Base-by-base conservation (phyloP, 495 filamentous ascomycete species). In the Aspergillus sparsus region DNA sequence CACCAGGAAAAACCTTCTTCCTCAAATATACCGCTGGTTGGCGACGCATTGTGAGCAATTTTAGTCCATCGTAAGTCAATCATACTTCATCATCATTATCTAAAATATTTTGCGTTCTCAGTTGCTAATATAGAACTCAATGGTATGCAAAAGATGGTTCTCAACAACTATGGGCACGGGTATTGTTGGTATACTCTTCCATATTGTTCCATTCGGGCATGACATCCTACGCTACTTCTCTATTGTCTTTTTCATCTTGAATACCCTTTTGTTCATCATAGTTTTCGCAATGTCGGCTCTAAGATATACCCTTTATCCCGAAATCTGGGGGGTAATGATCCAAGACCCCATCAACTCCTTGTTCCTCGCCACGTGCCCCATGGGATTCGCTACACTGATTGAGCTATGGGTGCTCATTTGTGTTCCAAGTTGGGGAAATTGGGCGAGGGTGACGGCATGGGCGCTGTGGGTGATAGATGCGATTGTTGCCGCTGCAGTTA, bases 341-440 rank as follows among this genome's bases (percentile, higher is more conserved):
- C 73, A 68, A 31, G 74, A 82, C 55, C 80, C 80, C 0, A 63
- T 57, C 10, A 77, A 81, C 44, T 77, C 74, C 3, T 62, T 80
- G 4, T 83, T 81, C 53, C 55, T 82, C 6, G 80, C 73, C 1
- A 80, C 78, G 0, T 58, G 77, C 8, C 80, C 80, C 2, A 81
- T 81, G 74, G 77, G 77, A 1, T 75, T 82, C 34, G 77, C 80
- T 0, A 83, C 80, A 0, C 66, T 82, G n/a, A 72, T 83, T 39
- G 76, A 82, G 58, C 75, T 80, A 71, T 76, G 74, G 65, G 63
- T 74, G 5, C 64, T 75, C 31, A 60, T 77, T 32, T 82, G 77
- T 57, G 78, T 79, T 12, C 78, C 78, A 1, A 53, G 57, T 7
- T 80, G 77, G 78, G 75, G 75, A 1, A 52, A 64, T 10, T 74